Conservation (phyloP, 73 alveolate genomes). For the Blepharisma stoltei region DNA sequence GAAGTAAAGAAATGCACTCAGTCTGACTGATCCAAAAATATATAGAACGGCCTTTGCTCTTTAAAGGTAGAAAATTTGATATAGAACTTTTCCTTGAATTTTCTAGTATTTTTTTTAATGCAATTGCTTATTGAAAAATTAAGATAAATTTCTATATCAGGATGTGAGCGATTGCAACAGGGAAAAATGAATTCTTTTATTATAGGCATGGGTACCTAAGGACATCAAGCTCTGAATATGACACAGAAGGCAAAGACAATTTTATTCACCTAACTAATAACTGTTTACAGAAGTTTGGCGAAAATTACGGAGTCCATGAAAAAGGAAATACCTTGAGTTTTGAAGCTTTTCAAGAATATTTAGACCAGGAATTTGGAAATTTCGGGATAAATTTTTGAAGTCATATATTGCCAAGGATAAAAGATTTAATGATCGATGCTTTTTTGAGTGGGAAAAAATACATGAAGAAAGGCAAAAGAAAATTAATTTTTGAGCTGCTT, state of each 20-base stretch:
- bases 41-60: slow-evolving; percentile 85
- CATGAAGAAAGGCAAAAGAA: slow-evolving; percentile 66
- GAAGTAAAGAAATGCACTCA: slow-evolving; percentile 39
- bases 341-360: slow-evolving; percentile 62
- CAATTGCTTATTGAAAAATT: too few species aligned
- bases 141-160: too few species aligned
- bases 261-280: slow-evolving; percentile 88
- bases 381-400: slow-evolving; percentile 64
- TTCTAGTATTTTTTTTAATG: too few species aligned
- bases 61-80: slow-evolving; percentile 88
- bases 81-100: too few species aligned
- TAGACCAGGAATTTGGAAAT: slow-evolving; percentile 67
- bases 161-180: slow-evolving; percentile 82
- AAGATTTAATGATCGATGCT: slow-evolving; percentile 82
- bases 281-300: slow-evolving; percentile 77
- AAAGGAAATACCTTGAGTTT: slow-evolving; percentile 84
- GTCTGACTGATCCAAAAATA: slow-evolving; percentile 86
- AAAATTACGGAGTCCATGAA: slow-evolving; percentile 79
- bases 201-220: slow-evolving; percentile 83
- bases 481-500: slow-evolving; percentile 74
- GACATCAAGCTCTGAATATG: slow-evolving; percentile 70
- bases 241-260: slow-evolving; percentile 58
- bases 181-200: slow-evolving; percentile 58
- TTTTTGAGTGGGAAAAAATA: slow-evolving; percentile 61
- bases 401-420: slow-evolving; percentile 79